Evolutionary conservation across 768 basidiomycete genomes (phyloP).

Genomic region (Boletellus ananas): DNA sequence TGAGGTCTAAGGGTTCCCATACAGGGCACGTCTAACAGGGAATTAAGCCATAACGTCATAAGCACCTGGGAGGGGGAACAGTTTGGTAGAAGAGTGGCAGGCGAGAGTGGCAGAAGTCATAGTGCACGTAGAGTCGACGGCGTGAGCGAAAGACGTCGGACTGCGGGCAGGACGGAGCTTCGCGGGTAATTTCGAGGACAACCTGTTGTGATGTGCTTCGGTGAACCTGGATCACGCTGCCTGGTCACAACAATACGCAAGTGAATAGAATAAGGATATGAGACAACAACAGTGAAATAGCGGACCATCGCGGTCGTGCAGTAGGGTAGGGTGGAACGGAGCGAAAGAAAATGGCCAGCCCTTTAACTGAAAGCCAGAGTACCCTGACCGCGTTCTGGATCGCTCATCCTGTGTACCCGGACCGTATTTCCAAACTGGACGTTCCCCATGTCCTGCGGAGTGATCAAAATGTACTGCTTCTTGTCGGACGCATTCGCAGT

Average conservation of each 20-base stretch:
- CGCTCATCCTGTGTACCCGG: constrained; percentile 71
- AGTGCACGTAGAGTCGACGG: constrained; percentile 1
- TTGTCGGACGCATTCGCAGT: constrained; percentile 82
- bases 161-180: constrained; percentile 7
- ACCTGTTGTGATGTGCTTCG: no score
- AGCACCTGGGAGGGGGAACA: constrained; percentile 22
- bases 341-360: not conserved
- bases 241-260: constrained; percentile 2
- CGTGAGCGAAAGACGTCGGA: constrained; percentile 6
- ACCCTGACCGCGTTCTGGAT: constrained; percentile 69
- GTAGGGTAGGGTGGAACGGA: not conserved
- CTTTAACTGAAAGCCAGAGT: constrained; percentile 35
- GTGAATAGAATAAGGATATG: constrained; percentile 10
- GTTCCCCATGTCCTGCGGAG: constrained; percentile 89
- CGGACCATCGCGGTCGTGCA: not conserved
- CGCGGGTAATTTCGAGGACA: not conserved
- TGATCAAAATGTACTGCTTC: constrained; percentile 94
- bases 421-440: constrained; percentile 65
- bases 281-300: not conserved
- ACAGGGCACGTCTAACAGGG: constrained; percentile 33
- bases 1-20: constrained; percentile 29
- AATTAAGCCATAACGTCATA: no score
- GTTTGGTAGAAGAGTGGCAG: constrained; percentile 7
- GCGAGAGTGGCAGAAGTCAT: not conserved
- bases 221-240: not conserved